Conservation (phyloP, 768 basidiomycete genomes). For the Auriscalpium microsporum region DNA sequence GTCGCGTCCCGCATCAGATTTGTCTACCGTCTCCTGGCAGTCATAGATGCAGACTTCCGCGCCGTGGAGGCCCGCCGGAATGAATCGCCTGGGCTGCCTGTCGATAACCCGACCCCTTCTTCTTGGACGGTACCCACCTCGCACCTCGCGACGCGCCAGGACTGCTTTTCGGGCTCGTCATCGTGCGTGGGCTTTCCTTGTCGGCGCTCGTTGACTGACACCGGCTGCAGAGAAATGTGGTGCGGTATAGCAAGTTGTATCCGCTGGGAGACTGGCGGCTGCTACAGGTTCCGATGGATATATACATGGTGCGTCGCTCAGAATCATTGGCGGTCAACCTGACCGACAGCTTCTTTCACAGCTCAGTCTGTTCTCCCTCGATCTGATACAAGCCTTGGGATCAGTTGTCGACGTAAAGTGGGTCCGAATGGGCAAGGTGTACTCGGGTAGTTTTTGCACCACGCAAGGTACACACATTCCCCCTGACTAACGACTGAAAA, state of each 20-base stretch:
- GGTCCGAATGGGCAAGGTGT: conserved; percentile 25
- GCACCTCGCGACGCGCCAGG: conserved; percentile 28
- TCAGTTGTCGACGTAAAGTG: conserved; percentile 30
- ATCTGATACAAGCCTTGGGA: conserved; percentile 30
- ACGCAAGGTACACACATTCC: conserved; percentile 22
- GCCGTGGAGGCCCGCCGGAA: conserved; percentile 22
- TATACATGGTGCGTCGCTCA: conserved; percentile 26
- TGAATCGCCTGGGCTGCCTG: conserved; percentile 46
- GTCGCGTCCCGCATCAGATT: conserved; percentile 3
- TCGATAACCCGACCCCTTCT: conserved; percentile 42
- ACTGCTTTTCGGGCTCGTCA: background rate
- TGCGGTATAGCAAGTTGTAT: background rate
- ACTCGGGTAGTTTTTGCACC: conserved; percentile 25
- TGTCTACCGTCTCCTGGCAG: background rate
- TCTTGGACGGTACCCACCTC: conserved; percentile 59
- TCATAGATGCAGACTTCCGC: conserved; percentile 5
- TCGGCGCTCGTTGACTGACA: background rate
- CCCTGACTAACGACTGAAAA: background rate
- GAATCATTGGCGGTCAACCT: background rate
- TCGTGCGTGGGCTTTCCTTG: too few species aligned
- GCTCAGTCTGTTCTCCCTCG: conserved; percentile 19
- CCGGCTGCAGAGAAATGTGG: background rate
- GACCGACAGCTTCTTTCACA: conserved; percentile 9
- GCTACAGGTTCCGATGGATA: conserved; percentile 30
- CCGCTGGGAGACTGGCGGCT: conserved; percentile 2